phyloP scores from a whole-genome alignment of 2,329 filamentous ascomycete genomes.

The Fusarium sp. region DNA sequence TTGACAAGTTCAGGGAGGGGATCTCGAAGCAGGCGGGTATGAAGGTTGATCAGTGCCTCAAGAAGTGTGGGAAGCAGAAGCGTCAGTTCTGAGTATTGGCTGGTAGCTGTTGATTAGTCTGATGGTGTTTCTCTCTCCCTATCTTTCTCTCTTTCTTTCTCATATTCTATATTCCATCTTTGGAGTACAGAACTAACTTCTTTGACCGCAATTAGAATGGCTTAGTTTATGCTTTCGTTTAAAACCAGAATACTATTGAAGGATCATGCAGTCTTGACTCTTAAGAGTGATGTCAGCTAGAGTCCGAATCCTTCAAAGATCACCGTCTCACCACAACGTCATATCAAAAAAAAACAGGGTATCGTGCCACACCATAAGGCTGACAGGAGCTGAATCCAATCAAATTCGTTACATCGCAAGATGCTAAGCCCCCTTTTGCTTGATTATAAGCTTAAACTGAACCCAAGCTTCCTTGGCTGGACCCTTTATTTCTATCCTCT shows the following conservation, averaged over 20 bases:
- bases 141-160: background rate
- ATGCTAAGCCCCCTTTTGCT: background rate
- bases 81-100: constrained; percentile 45
- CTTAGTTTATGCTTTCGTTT: background rate
- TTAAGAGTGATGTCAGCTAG: background rate
- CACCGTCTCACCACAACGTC: background rate
- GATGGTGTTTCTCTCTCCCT: background rate
- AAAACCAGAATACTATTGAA: background rate
- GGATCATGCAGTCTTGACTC: background rate
- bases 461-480: background rate
- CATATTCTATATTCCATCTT: background rate
- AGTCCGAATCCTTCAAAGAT: background rate
- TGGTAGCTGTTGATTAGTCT: background rate
- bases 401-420: background rate
- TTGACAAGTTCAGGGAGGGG: constrained; percentile 55
- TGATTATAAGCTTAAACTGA: background rate
- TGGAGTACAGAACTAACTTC: background rate
- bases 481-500: background rate
- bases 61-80: constrained; percentile 49
- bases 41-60: constrained; percentile 64
- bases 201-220: background rate
- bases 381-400: background rate
- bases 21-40: constrained; percentile 59
- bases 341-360: background rate
- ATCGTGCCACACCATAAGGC: background rate